A percentile compares a stretch with the other conserved stretches of the same genome.
Evolutionary conservation across 768 basidiomycete genomes (phyloP).

Genomic region (Xerocomellus intermedius): DNA sequence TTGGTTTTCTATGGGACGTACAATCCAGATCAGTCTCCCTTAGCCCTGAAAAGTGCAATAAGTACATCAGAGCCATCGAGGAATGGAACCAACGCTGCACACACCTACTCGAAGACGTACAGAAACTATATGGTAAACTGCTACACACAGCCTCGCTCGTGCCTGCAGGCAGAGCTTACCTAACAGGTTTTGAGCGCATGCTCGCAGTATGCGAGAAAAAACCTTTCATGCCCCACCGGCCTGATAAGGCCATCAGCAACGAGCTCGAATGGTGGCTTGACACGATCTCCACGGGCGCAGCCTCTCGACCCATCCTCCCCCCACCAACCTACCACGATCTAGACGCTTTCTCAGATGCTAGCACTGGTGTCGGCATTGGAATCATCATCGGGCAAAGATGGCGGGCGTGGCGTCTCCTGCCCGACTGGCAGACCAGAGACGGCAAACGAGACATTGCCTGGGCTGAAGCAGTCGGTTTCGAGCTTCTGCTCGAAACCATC

Average conservation of each 20-base stretch:
- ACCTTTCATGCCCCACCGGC: slow-evolving; percentile 33
- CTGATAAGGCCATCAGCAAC: background rate
- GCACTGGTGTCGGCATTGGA: slow-evolving; percentile 8
- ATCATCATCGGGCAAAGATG: background rate
- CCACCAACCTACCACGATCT: background rate
- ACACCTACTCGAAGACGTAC: background rate
- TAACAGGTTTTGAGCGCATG: slow-evolving; percentile 41
- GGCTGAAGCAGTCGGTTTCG: background rate
- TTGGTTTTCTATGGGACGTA: background rate
- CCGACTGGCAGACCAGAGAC: background rate
- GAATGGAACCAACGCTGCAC: no score
- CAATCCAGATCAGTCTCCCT: background rate
- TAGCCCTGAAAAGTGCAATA: background rate
- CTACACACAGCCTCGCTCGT: slow-evolving; percentile 22
- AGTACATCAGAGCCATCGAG: background rate
- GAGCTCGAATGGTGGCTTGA: background rate
- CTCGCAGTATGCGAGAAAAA: slow-evolving; percentile 24
- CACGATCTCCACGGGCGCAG: background rate
- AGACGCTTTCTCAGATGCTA: slow-evolving; percentile 17
- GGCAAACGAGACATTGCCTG: background rate
- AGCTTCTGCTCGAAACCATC: background rate
- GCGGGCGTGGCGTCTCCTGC: background rate
- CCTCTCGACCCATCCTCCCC: slow-evolving; percentile 5
- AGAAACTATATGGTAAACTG: slow-evolving; percentile 3
- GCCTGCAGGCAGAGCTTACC: slow-evolving; percentile 36